These are phyloP conservation scores for Alternaria infectoria DNA, from an alignment of 2,329 filamentous ascomycete genomes.

Conservation along the genomic window DNA sequence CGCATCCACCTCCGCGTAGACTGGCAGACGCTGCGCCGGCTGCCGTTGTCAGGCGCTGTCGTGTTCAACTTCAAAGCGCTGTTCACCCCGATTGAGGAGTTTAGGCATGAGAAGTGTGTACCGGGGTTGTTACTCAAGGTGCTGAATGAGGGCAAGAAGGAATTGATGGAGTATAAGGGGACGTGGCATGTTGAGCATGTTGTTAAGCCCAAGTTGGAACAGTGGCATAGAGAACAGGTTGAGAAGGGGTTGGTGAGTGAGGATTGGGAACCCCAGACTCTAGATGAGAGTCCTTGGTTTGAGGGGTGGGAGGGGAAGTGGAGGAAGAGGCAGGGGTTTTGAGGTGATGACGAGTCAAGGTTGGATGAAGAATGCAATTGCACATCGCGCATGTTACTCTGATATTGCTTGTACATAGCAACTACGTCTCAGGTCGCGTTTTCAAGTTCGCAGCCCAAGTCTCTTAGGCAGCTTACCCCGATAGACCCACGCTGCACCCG, in stretches of 20 bases:
- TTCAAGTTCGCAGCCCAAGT: slow-evolving; percentile 8
- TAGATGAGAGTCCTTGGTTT: slow-evolving; percentile 79
- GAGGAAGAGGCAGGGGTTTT: slow-evolving; percentile 69
- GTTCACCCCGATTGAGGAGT: slow-evolving; percentile 75
- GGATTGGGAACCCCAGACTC: slow-evolving; percentile 71
- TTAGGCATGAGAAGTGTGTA: slow-evolving; percentile 74
- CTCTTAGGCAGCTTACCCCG: slow-evolving; percentile 20
- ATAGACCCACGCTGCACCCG: slow-evolving; percentile 44
- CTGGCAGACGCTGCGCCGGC: slow-evolving; percentile 83
- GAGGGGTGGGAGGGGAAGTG: slow-evolving; percentile 79
- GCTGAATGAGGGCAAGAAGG: slow-evolving; percentile 72
- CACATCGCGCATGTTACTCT: neutral
- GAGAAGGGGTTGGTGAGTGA: slow-evolving; percentile 64
- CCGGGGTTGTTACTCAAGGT: slow-evolving; percentile 73
- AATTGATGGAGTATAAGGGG: slow-evolving; percentile 79
- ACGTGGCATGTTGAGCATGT: slow-evolving; percentile 81
- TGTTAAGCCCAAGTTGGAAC: slow-evolving; percentile 67
- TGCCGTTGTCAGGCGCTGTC: slow-evolving; percentile 76
- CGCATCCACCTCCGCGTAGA: slow-evolving; percentile 77
- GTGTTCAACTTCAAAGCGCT: slow-evolving; percentile 90
- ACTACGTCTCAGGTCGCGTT: neutral
- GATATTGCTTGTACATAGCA: neutral
- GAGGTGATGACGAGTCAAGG: neutral
- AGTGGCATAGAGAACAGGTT: slow-evolving; percentile 71
- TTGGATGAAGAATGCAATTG: neutral